Percentiles rank a stretch among this genome's conserved stretches.
phyloP scores from a whole-genome alignment of 2,329 filamentous ascomycete genomes.

The Drechslerella stenobrocha region DNA sequence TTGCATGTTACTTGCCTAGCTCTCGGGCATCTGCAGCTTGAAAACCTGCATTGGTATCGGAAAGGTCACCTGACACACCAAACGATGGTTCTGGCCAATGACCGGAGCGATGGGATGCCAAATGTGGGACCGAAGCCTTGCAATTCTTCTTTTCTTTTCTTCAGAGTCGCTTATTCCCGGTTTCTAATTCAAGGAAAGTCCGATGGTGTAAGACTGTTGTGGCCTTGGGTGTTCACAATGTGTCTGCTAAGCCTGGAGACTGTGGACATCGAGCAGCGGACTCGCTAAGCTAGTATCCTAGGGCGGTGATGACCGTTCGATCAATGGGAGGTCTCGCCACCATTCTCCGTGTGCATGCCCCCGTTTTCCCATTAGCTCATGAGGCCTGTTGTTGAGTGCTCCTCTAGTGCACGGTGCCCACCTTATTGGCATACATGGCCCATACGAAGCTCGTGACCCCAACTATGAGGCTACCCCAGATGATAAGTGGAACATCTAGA shows the following conservation, averaged over 20 bases:
- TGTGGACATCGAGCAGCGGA: constrained; percentile 33
- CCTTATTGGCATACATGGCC: no score
- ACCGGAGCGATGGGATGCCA: constrained; percentile 38
- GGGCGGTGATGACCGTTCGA: neutral
- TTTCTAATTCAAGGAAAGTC: constrained; percentile 49
- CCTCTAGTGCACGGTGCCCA: no score
- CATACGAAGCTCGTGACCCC: no score
- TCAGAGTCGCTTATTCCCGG: constrained; percentile 46
- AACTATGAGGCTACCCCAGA: no score
- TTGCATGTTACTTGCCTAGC: constrained; percentile 45
- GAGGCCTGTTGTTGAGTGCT: neutral
- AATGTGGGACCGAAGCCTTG: constrained; percentile 47
- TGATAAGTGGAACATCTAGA: constrained; percentile 16
- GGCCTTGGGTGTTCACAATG: constrained; percentile 22
- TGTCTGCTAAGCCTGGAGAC: constrained; percentile 13
- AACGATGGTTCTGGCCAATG: constrained; percentile 40
- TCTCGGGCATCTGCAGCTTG: constrained; percentile 42
- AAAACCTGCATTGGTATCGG: constrained; percentile 27
- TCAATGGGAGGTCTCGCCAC: constrained; percentile 5
- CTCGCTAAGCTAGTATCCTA: constrained; percentile 18
- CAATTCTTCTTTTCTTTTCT: constrained; percentile 47
- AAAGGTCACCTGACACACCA: constrained; percentile 47
- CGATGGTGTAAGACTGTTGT: constrained; percentile 24
- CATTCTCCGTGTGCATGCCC: neutral
- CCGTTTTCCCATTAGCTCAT: constrained; percentile 16